phyloP scores from a whole-genome alignment of 192 early-diverging fungal species.

The Umbelopsis isabellina region DNA sequence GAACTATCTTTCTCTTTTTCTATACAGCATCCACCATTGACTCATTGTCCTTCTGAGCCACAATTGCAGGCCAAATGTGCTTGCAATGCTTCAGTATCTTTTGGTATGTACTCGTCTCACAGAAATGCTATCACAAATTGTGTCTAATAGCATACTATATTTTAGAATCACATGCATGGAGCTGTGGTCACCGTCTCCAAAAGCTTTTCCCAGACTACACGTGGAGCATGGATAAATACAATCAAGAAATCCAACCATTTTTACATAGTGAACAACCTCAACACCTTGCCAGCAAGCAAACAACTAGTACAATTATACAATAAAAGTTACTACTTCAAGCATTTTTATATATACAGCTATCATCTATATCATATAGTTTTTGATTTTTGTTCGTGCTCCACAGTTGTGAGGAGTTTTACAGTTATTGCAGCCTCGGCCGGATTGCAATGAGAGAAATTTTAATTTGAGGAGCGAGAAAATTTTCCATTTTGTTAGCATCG shows the following conservation, averaged over 20 bases:
- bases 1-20: not conserved
- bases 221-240: not conserved
- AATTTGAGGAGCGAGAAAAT: too few species aligned
- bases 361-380: too few species aligned
- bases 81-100: slow-evolving; percentile 11
- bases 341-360: too few species aligned
- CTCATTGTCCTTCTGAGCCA: slow-evolving; percentile 54
- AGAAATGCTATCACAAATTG: not conserved
- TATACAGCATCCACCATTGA: slow-evolving; percentile 52
- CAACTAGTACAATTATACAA: too few species aligned
- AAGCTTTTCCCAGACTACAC: not conserved
- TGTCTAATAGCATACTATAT: not conserved
- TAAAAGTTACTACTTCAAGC: too few species aligned
- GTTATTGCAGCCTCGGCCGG: too few species aligned
- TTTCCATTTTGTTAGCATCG: too few species aligned
- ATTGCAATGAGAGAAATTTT: too few species aligned
- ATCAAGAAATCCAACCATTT: not conserved
- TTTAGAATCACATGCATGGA: not conserved
- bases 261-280: too few species aligned
- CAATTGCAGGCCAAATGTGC: slow-evolving; percentile 43
- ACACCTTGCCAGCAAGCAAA: too few species aligned
- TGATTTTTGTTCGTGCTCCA: too few species aligned
- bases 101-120: slow-evolving; percentile 10
- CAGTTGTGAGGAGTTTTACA: too few species aligned
- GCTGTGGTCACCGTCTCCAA: not conserved